Base-by-base conservation (phyloP, 2,329 filamentous ascomycete genomes). In the Chrysosporium queenslandicum region DNA sequence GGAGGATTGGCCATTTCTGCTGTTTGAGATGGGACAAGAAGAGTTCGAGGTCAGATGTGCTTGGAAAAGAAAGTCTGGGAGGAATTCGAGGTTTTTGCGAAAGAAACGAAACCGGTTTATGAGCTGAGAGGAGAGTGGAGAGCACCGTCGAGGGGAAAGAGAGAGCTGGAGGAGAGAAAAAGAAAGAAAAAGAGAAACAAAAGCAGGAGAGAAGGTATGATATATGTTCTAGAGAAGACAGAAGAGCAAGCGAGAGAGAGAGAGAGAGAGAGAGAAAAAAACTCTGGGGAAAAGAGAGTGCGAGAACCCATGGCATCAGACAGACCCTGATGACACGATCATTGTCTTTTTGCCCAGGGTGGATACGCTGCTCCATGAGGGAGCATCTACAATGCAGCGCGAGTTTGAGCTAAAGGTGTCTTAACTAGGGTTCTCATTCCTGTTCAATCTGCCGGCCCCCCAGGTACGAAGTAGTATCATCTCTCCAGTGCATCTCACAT, bases 1-100 rank as follows among this genome's bases (percentile, higher is more conserved):
- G 87, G 86, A 64, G 69, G 59, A 61, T 76, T 77, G 60, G 75
- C 74, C 72, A 76, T 76, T 42, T 18, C 46, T 46, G 14, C 29
- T 50, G 7, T 41, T 27, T 39, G 23, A n/a, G 3, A 41, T 18
- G 12, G 16, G 16, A 29, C 21, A 43, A 23, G 23, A 42, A 16
- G 14, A 8, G 34, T 18, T 11, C 4, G 4, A 41, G 8, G 25
- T 21, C 7, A 21, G 16, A 18, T 20, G 25, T 12, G 21, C 14
- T 37, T 6, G 11, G 27, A 29, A 9, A 29, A 9, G 27, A 29
- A n/a, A n/a, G n/a, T n/a, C 9, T 37, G 9, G 11, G 9, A 18
- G 14, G 34, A 18, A 37, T 4, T 18, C 4, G 34, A 12, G n/a
- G 18, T 12, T 16, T 16, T 18, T 4, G n/a, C 21, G 9, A 1